Evolutionary conservation across 306 rosid genomes (phyloP).

Genomic region (Psophocarpus tetragonolobus): DNA sequence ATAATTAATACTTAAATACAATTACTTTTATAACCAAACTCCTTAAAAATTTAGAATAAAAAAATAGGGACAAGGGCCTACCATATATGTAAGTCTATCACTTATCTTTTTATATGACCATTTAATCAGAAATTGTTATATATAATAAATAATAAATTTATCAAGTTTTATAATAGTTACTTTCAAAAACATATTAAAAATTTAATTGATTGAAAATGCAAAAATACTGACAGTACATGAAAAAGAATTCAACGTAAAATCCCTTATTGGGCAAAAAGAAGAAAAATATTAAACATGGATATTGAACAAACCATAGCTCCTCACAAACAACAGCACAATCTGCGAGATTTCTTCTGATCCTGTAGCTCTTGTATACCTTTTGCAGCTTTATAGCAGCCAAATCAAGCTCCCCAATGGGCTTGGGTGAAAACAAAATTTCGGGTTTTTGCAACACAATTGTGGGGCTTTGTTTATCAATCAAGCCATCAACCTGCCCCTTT

Average conservation of each 20-base stretch:
- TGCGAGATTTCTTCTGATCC: constrained; percentile 82
- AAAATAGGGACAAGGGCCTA: no score
- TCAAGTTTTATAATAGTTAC: background rate
- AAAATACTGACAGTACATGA: background rate
- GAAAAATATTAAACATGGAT: background rate
- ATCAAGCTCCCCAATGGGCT: constrained; percentile 45
- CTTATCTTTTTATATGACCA: no score
- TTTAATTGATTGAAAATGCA: no score
- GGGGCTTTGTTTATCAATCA: constrained; percentile 24
- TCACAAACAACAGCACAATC: constrained; percentile 88
- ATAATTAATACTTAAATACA: no score
- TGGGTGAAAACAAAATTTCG: constrained; percentile 38
- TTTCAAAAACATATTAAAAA: no score
- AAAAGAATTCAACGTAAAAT: background rate
- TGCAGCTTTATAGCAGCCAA: constrained; percentile 77
- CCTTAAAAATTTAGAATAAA: no score
- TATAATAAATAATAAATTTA: no score
- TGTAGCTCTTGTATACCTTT: constrained; percentile 76
- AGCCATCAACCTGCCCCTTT: constrained; percentile 16
- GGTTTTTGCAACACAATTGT: constrained; percentile 21
- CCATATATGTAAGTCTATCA: no score
- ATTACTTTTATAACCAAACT: no score
- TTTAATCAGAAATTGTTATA: no score
- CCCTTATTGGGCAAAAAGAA: background rate
- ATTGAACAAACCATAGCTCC: constrained; percentile 70